Conservation (phyloP, 257 asterid species). For the Lycium ferocissimum region DNA sequence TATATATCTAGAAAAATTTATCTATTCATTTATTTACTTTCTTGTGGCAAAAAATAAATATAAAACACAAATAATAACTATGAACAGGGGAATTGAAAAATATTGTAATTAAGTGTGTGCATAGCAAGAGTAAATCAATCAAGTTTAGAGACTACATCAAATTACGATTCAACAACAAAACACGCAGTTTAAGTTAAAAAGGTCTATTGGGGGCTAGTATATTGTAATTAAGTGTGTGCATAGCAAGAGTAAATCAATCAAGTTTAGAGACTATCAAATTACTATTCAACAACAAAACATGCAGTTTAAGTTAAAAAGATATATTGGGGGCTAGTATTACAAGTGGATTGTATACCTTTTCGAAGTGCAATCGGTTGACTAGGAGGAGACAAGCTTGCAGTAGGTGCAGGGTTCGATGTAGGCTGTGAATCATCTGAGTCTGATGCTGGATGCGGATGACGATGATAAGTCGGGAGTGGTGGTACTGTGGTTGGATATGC, state of each 20-base stretch:
- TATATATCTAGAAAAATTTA: background rate
- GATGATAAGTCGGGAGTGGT: too few relatives aligned
- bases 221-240: background rate
- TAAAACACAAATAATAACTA: background rate
- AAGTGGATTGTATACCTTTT: too few relatives aligned
- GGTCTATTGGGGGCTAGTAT: too few relatives aligned
- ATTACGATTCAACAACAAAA: background rate
- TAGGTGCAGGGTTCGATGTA: too few relatives aligned
- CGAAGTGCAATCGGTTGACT: too few relatives aligned
- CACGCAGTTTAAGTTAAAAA: background rate
- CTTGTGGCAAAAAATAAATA: background rate
- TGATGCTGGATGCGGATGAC: too few relatives aligned
- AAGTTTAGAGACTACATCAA: background rate
- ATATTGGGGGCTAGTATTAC: too few relatives aligned
- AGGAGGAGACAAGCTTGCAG: too few relatives aligned
- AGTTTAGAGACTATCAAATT: background rate
- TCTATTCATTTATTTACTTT: background rate
- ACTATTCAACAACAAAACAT: background rate
- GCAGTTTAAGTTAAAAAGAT: background rate
- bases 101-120: background rate
- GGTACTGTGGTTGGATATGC: too few relatives aligned
- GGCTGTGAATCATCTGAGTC: too few relatives aligned
- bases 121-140: constrained; percentile 1
- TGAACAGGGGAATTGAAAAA: background rate
- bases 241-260: background rate